Evolutionary conservation across 176 grass and related monocot genomes (phyloP).

Genomic region (Triticum aestivum): DNA sequence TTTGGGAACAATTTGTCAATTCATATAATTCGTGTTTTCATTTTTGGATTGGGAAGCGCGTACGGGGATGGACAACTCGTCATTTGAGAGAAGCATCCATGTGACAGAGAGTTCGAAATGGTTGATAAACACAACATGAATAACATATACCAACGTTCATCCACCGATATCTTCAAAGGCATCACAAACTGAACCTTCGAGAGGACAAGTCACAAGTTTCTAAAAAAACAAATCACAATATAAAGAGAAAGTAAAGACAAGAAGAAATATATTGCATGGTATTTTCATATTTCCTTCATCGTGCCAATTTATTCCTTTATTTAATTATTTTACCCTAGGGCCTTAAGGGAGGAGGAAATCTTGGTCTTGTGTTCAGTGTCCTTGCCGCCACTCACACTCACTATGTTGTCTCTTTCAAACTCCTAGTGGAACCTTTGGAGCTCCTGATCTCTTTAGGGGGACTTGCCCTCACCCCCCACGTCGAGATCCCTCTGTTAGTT

Average conservation of each 20-base stretch:
- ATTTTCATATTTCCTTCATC: neutral
- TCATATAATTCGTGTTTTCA: neutral
- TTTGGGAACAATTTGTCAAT: too few species aligned
- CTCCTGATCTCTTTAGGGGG: neutral
- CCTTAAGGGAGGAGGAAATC: neutral
- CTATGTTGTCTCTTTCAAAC: neutral
- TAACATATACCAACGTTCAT: neutral
- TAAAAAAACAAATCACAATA: neutral
- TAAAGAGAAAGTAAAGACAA: neutral
- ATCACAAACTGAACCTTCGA: neutral
- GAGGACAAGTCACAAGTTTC: too few species aligned
- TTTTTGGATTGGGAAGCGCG: neutral
- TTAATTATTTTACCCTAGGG: neutral
- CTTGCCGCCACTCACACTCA: neutral
- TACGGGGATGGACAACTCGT: neutral
- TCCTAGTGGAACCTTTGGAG: neutral
- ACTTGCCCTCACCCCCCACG: neutral
- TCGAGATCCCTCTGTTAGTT: neutral
- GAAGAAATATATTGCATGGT: neutral
- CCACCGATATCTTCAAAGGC: neutral
- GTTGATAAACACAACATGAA: neutral
- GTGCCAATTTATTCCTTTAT: neutral
- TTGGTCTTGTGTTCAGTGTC: neutral
- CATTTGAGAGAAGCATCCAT: slow-evolving; percentile 4
- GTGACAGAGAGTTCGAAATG: neutral